A percentile compares a stretch with the other conserved stretches of the same genome.
These are phyloP conservation scores for Ophiosphaerella herpotricha DNA, from an alignment of 2,329 filamentous ascomycete species.

Conservation along the genomic window DNA sequence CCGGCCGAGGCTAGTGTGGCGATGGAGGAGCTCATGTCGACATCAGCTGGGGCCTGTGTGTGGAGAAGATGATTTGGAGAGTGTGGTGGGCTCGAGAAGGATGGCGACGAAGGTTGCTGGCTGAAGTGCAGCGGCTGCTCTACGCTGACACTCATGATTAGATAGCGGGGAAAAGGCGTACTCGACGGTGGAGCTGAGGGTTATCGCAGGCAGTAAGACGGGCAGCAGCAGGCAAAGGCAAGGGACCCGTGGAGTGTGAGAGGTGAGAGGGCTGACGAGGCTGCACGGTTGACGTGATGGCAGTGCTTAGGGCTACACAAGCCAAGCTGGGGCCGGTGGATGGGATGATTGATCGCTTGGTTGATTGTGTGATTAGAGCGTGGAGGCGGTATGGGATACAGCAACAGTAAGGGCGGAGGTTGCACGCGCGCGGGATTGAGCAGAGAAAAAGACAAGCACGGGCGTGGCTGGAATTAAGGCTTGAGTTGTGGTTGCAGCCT, in stretches of 20 bases:
- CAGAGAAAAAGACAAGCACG: conserved; percentile 2
- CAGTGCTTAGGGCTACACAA: neutral
- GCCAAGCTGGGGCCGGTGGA: too few relatives aligned
- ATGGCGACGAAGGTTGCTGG: conserved; percentile 40
- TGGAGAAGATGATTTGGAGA: conserved; percentile 36
- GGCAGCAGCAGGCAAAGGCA: conserved; percentile 1
- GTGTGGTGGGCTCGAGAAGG: conserved; percentile 39
- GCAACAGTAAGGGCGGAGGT: too few relatives aligned
- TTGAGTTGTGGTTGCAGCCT: conserved; percentile 25
- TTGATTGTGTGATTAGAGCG: too few relatives aligned
- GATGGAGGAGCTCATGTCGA: conserved; percentile 42
- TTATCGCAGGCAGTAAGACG: neutral
- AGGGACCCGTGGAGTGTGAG: too few relatives aligned
- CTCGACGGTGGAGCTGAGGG: conserved; percentile 7
- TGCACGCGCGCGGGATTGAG: too few relatives aligned
- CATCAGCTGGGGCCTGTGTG: conserved; percentile 28
- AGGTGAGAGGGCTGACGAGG: neutral
- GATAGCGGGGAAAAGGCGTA: conserved; percentile 11
- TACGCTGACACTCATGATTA: conserved; percentile 48
- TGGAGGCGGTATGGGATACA: too few relatives aligned
- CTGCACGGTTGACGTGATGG: conserved; percentile 1
- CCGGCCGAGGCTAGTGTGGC: conserved; percentile 36
- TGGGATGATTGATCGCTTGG: too few relatives aligned
- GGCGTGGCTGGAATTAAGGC: conserved; percentile 28
- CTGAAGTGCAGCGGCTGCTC: conserved; percentile 46